Percentiles rank a stretch among this genome's conserved stretches.
These are phyloP conservation scores for Cutaneotrichosporon curvatum DNA, from an alignment of 1,284 basidiomycete genomes.

Conservation along the genomic window DNA sequence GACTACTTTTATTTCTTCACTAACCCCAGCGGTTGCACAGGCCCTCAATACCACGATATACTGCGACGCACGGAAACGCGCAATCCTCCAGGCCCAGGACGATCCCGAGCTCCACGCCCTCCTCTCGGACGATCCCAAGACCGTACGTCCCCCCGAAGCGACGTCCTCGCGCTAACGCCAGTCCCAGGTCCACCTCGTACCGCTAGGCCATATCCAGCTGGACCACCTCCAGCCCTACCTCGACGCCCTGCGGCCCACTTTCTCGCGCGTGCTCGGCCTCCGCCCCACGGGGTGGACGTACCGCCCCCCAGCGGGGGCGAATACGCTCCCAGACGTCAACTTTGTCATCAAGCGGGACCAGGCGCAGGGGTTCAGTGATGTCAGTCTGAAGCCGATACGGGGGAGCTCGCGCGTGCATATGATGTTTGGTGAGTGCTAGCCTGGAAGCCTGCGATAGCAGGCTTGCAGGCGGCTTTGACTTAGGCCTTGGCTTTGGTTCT, in stretches of 20 bases:
- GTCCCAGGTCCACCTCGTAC: conserved; percentile 79
- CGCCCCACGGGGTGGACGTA: conserved; percentile 94
- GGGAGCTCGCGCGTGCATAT: conserved; percentile 64
- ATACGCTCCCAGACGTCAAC: conserved; percentile 57
- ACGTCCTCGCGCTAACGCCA: conserved; percentile 11
- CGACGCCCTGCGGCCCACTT: conserved; percentile 64
- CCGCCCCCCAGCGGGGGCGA: conserved; percentile 60
- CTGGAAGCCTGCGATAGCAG: no score
- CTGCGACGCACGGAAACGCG: conserved; percentile 74
- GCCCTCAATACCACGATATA: conserved; percentile 79
- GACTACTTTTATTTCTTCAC: conserved; percentile 5
- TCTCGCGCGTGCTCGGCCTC: conserved; percentile 70
- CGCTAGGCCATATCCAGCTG: conserved; percentile 66
- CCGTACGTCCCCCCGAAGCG: conserved; percentile 38
- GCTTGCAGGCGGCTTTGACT: no score
- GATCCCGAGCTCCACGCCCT: conserved; percentile 74
- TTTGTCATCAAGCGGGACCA: conserved; percentile 63
- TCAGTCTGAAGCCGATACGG: conserved; percentile 61
- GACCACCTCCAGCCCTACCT: conserved; percentile 75
- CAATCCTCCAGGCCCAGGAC: conserved; percentile 69
- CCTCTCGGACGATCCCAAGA: conserved; percentile 67
- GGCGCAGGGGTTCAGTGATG: conserved; percentile 58
- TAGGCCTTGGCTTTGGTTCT: no score
- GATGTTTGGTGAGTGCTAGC: conserved; percentile 56
- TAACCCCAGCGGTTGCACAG: conserved; percentile 64